Conservation (phyloP, 2,329 filamentous ascomycete genomes). For the Drechslerella dactyloides region DNA sequence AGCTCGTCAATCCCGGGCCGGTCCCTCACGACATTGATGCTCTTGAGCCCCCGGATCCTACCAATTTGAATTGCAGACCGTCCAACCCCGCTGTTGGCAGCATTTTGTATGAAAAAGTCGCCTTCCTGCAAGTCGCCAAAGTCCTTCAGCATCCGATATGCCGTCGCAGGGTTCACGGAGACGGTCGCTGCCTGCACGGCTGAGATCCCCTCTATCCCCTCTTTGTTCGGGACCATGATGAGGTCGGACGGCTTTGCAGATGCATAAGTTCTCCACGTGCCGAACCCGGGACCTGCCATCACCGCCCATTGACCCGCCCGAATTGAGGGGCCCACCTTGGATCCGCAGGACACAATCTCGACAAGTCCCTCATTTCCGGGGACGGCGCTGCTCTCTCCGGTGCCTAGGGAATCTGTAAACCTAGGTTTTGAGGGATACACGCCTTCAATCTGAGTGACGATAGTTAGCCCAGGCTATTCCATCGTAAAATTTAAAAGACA, state of each 20-base stretch:
- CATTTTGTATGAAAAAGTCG: conserved; percentile 97
- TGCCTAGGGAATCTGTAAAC: conserved; percentile 78
- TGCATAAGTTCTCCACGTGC: conserved; percentile 94
- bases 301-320: conserved; percentile 90
- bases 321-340: conserved; percentile 57
- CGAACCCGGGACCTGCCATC: conserved; percentile 79
- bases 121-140: conserved; percentile 72
- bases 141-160: conserved; percentile 88
- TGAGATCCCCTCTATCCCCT: conserved; percentile 73
- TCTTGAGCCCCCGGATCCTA: conserved; percentile 82
- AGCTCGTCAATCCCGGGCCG: conserved; percentile 72
- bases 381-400: conserved; percentile 74
- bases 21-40: conserved; percentile 85
- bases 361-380: conserved; percentile 93
- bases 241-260: conserved; percentile 69
- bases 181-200: conserved; percentile 84
- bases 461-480: background rate
- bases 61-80: conserved; percentile 89
- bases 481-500: no score
- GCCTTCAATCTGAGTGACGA: conserved; percentile 71
- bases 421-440: conserved; percentile 86
- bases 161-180: conserved; percentile 89
- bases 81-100: conserved; percentile 91
- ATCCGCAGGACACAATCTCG: conserved; percentile 76
- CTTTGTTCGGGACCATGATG: conserved; percentile 72